phyloP scores from a whole-genome alignment of 306 rosid genomes.

The Vigna reflexopilosa region DNA sequence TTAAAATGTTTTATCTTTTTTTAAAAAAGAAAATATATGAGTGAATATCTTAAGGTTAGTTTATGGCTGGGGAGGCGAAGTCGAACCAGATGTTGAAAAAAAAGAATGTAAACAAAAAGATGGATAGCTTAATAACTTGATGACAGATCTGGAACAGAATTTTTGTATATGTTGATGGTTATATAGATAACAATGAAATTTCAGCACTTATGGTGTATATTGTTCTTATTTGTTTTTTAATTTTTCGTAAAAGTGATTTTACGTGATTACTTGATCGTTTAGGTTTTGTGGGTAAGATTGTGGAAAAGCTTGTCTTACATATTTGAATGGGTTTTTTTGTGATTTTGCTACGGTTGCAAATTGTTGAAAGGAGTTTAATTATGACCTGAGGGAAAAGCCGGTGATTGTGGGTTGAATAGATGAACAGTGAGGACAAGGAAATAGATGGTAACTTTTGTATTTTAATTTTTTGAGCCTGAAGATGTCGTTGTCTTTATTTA shows the following conservation, averaged over 20 bases:
- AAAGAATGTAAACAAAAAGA: not conserved
- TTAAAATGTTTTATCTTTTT: not conserved
- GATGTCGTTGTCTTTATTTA: constrained; percentile 45
- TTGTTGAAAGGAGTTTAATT: not conserved
- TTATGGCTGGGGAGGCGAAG: constrained; percentile 81
- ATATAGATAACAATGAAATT: constrained; percentile 4
- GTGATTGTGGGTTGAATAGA: constrained; percentile 28
- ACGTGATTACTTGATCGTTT: not conserved
- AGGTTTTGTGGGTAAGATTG: not conserved
- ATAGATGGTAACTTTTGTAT: constrained; percentile 29
- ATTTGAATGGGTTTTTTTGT: not conserved
- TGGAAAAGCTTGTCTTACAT: not conserved
- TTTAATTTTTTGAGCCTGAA: constrained; percentile 4
- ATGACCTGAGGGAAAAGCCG: constrained; percentile 25
- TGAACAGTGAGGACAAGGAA: constrained; percentile 1
- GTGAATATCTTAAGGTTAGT: constrained; percentile 5
- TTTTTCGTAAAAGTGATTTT: not conserved
- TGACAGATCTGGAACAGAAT: not conserved
- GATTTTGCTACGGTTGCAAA: not conserved
- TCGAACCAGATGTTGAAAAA: constrained; percentile 57
- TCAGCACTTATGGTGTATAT: not conserved
- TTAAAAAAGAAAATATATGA: not conserved
- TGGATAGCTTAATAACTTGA: not conserved
- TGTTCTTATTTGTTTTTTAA: not conserved
- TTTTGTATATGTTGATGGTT: constrained; percentile 41